Conservation (phyloP, 2,329 filamentous ascomycete genomes). For the Botryotinia convoluta region DNA sequence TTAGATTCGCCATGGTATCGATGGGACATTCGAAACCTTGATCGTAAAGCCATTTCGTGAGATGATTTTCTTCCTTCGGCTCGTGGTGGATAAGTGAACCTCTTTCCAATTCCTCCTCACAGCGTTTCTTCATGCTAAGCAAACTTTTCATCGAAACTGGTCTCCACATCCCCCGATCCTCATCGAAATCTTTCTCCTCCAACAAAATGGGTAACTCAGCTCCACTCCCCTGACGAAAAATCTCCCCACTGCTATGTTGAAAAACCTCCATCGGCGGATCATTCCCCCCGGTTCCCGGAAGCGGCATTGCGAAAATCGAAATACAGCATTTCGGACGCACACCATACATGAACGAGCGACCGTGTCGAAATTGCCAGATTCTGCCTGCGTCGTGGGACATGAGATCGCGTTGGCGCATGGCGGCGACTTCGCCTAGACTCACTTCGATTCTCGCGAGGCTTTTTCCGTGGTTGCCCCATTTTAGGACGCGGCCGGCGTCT, state of each 20-base stretch:
- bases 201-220: neutral
- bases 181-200: neutral
- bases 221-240: neutral
- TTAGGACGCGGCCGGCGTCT: neutral
- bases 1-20: accelerated
- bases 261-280: accelerated
- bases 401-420: neutral
- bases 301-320: neutral
- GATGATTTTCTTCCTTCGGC: neutral
- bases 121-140: neutral
- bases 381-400: neutral
- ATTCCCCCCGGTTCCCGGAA: too few relatives aligned
- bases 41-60: neutral
- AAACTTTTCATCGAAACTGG: neutral
- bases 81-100: neutral
- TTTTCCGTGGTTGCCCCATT: neutral
- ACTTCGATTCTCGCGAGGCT: neutral
- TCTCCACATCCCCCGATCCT: neutral
- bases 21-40: neutral
- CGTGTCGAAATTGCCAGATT: neutral
- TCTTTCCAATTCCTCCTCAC: neutral
- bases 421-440: neutral
- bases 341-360: neutral
- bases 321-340: neutral
- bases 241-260: neutral